Evolutionary conservation across 2,329 filamentous ascomycete species (phyloP).

Genomic region (Tolypocladium guangdongense): DNA sequence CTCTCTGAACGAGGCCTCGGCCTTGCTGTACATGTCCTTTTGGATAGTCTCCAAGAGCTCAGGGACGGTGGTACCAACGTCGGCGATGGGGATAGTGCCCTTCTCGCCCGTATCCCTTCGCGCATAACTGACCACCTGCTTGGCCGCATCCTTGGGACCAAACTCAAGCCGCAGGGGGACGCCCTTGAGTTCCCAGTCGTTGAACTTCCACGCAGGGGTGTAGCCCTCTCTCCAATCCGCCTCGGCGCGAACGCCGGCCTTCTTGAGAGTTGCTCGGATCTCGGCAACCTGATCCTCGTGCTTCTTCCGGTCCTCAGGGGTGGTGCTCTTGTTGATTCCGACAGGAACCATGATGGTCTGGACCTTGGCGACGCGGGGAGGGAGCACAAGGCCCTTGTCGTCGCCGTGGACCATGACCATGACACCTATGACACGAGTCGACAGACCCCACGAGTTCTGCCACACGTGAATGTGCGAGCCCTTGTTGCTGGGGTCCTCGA

Average conservation of each 20-base stretch:
- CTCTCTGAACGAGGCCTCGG: slow-evolving; percentile 64
- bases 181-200: slow-evolving; percentile 96
- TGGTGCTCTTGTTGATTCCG: slow-evolving; percentile 81
- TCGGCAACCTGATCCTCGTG: slow-evolving; percentile 67
- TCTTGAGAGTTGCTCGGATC: slow-evolving; percentile 58
- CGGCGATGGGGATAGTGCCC: slow-evolving; percentile 63
- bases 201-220: slow-evolving; percentile 95
- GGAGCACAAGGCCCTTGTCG: slow-evolving; percentile 87
- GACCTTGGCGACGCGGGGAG: slow-evolving; percentile 76
- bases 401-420: slow-evolving; percentile 99
- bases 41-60: slow-evolving; percentile 85
- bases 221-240: slow-evolving; percentile 83
- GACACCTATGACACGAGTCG: slow-evolving; percentile 92
- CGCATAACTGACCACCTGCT: slow-evolving; percentile 72
- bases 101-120: slow-evolving; percentile 84
- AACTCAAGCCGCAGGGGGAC: slow-evolving; percentile 91
- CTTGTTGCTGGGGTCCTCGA: slow-evolving; percentile 81
- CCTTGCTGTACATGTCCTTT: slow-evolving; percentile 64
- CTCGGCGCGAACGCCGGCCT: slow-evolving; percentile 65
- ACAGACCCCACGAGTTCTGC: slow-evolving; percentile 99
- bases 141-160: slow-evolving; percentile 85
- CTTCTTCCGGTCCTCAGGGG: slow-evolving; percentile 64
- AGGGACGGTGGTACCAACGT: slow-evolving; percentile 64
- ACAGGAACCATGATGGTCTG: slow-evolving; percentile 87
- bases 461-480: slow-evolving; percentile 77